Base-by-base conservation (phyloP, 2,329 filamentous ascomycete species). In the Diaporthe eres region DNA sequence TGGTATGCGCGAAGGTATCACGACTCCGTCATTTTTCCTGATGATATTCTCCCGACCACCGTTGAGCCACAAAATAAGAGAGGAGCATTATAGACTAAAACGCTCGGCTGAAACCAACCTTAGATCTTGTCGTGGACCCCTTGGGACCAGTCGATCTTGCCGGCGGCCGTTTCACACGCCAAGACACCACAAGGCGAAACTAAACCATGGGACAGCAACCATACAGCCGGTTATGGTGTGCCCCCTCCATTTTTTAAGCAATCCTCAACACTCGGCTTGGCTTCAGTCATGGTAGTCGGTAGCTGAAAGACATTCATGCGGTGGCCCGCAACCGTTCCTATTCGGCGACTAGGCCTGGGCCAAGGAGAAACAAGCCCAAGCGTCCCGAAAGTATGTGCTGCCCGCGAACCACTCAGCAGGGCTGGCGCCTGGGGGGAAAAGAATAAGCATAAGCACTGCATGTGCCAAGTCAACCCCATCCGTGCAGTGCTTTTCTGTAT, bases 301-400 rank as follows among this genome's bases (percentile, higher is more conserved):
- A 63, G 58, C 58, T 63, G 37, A 63, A 63, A 63, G 13, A 8
- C 1, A 28, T 25, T 44, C 39, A 63, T 63, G 58, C 58, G n/a
- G n/a, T 28, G 17, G 58, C 58, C 58, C 37, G 7, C n/a, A 44
- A 17, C n/a, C 9, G 58, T 28, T 63, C 58, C 58, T 37, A 63
- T 63, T 63, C 58, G 58, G n/a, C 58, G 58, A 12, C 37, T 63
- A 28, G 58, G 5, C 13, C 37, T 5, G 3, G n/a, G 58, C 37
- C 37, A 63, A 44, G 58, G 37, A 31, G 39, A 63, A 63, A 44
- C 58, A 63, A 44, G 58, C 58, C 58, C 58, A 63, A 63, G 58
- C 58, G 39, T 63, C 58, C 37, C 58, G n/a, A 63, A 12, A 63
- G 58, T 63, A 13, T 28, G 37, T 19, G n/a, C 58, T 28, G n/a